Percentiles rank a stretch among this genome's conserved stretches.
phyloP scores from a whole-genome alignment of 352 stramenopile genomes.

The Globisporangium nagaii region DNA sequence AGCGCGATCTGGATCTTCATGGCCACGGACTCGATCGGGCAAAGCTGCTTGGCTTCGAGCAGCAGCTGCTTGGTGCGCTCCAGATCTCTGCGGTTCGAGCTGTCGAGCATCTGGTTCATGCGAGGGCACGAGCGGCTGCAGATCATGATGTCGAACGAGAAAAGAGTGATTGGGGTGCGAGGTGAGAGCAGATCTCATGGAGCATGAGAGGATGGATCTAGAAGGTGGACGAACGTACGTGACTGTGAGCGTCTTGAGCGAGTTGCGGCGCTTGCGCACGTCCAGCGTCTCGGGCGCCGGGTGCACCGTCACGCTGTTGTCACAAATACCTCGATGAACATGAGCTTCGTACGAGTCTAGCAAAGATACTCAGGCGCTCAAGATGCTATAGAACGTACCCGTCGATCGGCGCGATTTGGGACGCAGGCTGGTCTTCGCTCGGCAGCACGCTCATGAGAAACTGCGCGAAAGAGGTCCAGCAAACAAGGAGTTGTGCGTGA shows the following conservation, averaged over 20 bases:
- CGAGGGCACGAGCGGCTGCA: slow-evolving; percentile 27
- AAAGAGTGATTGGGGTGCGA: neutral
- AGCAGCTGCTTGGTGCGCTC: slow-evolving; percentile 50
- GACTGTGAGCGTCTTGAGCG: slow-evolving; percentile 44
- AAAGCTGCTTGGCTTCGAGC: slow-evolving; percentile 39
- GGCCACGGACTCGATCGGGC: slow-evolving; percentile 28
- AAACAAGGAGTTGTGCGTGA: no score
- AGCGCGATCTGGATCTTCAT: slow-evolving; percentile 43
- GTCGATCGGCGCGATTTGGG: slow-evolving; percentile 25
- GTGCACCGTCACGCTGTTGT: slow-evolving; percentile 10
- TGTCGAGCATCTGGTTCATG: slow-evolving; percentile 19
- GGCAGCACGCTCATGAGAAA: slow-evolving; percentile 79
- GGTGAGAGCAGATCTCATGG: neutral
- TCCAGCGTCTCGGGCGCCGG: neutral
- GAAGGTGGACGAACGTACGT: slow-evolving; percentile 29
- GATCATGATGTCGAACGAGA: no score
- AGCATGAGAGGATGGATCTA: neutral
- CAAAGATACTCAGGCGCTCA: neutral
- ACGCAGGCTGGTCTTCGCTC: slow-evolving; percentile 38
- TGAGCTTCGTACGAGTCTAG: no score
- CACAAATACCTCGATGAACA: neutral
- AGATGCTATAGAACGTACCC: slow-evolving; percentile 22
- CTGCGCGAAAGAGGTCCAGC: slow-evolving; percentile 15
- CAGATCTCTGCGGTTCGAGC: slow-evolving; percentile 36
- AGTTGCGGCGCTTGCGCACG: slow-evolving; percentile 34